phyloP scores from a whole-genome alignment of 2,329 filamentous ascomycete species.

The Aaosphaeria arxii region DNA sequence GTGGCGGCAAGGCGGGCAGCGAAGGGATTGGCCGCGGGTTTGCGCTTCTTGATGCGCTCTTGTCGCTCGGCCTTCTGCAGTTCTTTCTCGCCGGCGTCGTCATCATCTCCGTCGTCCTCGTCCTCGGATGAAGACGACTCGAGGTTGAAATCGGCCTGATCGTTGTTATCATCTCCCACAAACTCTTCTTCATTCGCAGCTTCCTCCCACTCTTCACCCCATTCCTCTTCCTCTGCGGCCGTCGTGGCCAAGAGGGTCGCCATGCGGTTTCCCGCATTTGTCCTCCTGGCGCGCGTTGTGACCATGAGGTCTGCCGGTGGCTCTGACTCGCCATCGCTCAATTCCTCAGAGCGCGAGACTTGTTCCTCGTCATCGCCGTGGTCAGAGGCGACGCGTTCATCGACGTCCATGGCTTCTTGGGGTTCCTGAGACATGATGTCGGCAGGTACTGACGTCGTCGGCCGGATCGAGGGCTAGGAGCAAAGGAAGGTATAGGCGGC shows the following conservation, averaged over 20 bases:
- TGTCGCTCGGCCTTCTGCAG: slow-evolving; percentile 74
- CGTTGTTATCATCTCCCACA: slow-evolving; percentile 51
- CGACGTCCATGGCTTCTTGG: slow-evolving; percentile 10
- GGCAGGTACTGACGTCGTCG: slow-evolving; percentile 1
- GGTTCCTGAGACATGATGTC: slow-evolving; percentile 11
- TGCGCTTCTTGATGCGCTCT: slow-evolving; percentile 67
- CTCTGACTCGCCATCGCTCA: slow-evolving; percentile 26
- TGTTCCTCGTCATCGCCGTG: slow-evolving; percentile 7
- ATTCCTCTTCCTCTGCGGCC: slow-evolving; percentile 33
- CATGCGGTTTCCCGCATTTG: slow-evolving; percentile 43
- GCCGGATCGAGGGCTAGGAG: too few relatives aligned
- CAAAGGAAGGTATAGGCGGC: slow-evolving; percentile 23
- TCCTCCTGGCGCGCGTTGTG: slow-evolving; percentile 32
- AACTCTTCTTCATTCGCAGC: slow-evolving; percentile 57
- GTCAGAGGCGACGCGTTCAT: slow-evolving; percentile 10
- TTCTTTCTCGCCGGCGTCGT: slow-evolving; percentile 83
- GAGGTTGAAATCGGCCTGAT: slow-evolving; percentile 71
- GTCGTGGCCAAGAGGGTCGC: slow-evolving; percentile 34
- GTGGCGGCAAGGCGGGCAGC: slow-evolving; percentile 31
- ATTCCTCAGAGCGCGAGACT: slow-evolving; percentile 11
- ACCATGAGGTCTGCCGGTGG: slow-evolving; percentile 36
- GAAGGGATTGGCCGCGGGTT: slow-evolving; percentile 57
- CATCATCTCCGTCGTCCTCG: slow-evolving; percentile 67
- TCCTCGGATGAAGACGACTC: slow-evolving; percentile 77
- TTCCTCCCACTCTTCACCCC: slow-evolving; percentile 62